Base-by-base conservation (phyloP, 768 basidiomycete species). In the Trametes punicea region DNA sequence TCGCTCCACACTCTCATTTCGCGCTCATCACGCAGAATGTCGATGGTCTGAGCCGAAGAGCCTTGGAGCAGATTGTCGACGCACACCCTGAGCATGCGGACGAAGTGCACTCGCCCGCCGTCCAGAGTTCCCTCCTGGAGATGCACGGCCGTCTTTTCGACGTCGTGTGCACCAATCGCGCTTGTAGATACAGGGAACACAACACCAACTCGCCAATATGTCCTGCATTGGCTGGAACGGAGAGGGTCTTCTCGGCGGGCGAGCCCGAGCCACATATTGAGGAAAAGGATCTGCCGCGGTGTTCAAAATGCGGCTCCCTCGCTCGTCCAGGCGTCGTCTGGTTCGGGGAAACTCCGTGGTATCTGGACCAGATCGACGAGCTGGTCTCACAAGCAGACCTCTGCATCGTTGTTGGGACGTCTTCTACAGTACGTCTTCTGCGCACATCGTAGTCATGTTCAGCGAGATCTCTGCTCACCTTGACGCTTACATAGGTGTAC, bases 71-170 rank as follows among this genome's bases (percentile, higher is more conserved):
- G 30, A 47, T 64, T 45, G 59, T 50, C 7, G 38, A 41, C 31
- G 41, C 39, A 31, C 60, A 41, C 18, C 33, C 42, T 13, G 39
- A 34, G 29, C 46, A 54, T 6, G 44, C 44, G 21, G 40, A 50
- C 31, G 49, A 62, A 11, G 33, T 58, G 1, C 36, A 15, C 30
- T 53, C 44, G 18, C 31, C 47, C 11, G 36, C 38, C 3, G 57
- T 57, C 15, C 57, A 60, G 23, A 57, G 39, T 29, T 57, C 61
- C 27, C 55, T 64, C 11, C 52, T 82, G 26, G 83, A 87, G 63
- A 87, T 85, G 81, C 86, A 87, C 61, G 84, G 84, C 0, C 65
- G 77, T 23, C 66, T 85, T 4, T 77, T 81, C 64, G 81, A 84
- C 60, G 73, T 81, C 8, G 49, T 68, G 27, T 87, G 85, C 72